Conservation (phyloP, 176 grass and related monocot species). For the Aegilops longissima region DNA sequence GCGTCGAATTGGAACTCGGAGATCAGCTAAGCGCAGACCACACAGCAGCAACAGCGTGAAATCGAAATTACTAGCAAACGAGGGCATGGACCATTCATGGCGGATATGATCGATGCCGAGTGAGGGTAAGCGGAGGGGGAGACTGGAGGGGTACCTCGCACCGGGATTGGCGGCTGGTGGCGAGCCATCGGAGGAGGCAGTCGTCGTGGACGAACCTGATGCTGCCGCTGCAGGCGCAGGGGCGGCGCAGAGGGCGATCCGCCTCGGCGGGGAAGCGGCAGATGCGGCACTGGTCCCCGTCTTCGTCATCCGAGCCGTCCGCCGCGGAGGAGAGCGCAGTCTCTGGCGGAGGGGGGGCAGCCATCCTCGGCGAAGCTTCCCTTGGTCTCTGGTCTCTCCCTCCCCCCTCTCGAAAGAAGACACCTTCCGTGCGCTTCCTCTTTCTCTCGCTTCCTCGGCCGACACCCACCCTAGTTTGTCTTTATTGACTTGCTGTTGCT, state of each 20-base stretch:
- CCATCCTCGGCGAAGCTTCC: slow-evolving; percentile 3
- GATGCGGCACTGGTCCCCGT: slow-evolving; percentile 39
- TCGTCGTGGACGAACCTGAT: slow-evolving; percentile 55
- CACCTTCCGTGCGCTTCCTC: background rate
- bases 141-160: slow-evolving; percentile 29
- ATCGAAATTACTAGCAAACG: slow-evolving; percentile 6
- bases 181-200: slow-evolving; percentile 52
- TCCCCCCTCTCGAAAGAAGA: background rate
- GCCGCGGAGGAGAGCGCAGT: slow-evolving; percentile 7
- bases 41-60: background rate
- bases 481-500: background rate
- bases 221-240: slow-evolving; percentile 48
- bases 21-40: background rate
- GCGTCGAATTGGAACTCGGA: background rate
- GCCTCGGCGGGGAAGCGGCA: slow-evolving; percentile 33
- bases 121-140: background rate
- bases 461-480: background rate
- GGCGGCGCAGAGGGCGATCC: slow-evolving; percentile 32
- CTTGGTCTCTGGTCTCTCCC: background rate
- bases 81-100: background rate
- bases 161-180: slow-evolving; percentile 14
- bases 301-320: background rate
- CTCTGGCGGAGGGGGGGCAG: slow-evolving; percentile 3
- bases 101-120: background rate
- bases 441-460: slow-evolving; percentile 12